Evolutionary conservation across 306 rosid genomes (phyloP).

Genomic region (Pueraria montana): DNA sequence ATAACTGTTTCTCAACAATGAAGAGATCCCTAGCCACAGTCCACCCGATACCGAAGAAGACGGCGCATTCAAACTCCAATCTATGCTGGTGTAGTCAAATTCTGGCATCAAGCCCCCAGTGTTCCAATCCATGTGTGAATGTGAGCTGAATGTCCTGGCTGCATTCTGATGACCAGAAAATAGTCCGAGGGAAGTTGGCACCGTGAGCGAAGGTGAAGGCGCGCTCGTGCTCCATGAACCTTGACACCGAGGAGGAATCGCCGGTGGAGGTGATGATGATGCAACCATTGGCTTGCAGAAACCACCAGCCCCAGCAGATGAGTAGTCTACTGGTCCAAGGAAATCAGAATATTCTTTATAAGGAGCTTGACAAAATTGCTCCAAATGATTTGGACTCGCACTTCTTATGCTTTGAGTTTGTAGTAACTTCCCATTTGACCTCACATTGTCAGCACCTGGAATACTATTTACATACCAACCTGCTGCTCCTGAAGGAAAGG

Average conservation of each 20-base stretch:
- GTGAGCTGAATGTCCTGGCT: constrained; percentile 62
- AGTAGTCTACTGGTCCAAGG: constrained; percentile 54
- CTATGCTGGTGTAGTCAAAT: constrained; percentile 73
- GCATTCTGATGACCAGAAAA: constrained; percentile 71
- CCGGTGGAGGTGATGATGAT: constrained; percentile 40
- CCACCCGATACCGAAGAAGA: constrained; percentile 58
- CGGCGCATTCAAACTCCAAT: constrained; percentile 77
- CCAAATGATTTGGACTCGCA: constrained; percentile 28
- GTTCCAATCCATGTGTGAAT: constrained; percentile 76
- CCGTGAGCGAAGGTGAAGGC: constrained; percentile 59
- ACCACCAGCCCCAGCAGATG: constrained; percentile 53
- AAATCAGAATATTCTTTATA: constrained; percentile 47
- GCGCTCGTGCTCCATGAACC: constrained; percentile 61
- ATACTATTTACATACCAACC: constrained; percentile 64
- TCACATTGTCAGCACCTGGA: constrained; percentile 52
- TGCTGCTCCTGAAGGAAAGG: constrained; percentile 62
- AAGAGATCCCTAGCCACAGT: constrained; percentile 65
- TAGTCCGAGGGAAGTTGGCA: constrained; percentile 84
- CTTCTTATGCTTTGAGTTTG: constrained; percentile 52
- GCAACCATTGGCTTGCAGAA: constrained; percentile 64
- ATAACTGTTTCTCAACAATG: constrained; percentile 45
- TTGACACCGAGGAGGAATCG: constrained; percentile 46
- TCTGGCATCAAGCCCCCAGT: constrained; percentile 62
- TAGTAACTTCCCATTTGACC: constrained; percentile 62
- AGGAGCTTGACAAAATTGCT: constrained; percentile 69